Evolutionary conservation across 2,329 filamentous ascomycete species (phyloP).

Genomic region (Phaeosphaeriaceae sp.): DNA sequence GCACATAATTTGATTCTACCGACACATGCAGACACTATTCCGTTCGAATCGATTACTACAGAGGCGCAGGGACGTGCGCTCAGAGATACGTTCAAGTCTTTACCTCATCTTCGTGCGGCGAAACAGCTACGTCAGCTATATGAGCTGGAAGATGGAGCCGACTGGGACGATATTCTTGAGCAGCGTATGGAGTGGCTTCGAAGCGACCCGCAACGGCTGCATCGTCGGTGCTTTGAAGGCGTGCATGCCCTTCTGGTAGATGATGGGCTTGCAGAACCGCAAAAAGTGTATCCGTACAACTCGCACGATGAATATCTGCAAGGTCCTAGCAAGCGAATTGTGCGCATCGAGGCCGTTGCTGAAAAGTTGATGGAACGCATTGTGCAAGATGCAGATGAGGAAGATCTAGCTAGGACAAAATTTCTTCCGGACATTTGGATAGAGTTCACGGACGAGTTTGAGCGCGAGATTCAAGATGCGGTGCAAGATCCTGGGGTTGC

Average conservation of each 20-base stretch:
- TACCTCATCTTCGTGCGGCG: constrained; percentile 73
- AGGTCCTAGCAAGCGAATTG: constrained; percentile 72
- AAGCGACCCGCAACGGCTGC: constrained; percentile 60
- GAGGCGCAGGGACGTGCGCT: constrained; percentile 76
- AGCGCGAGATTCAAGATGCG: constrained; percentile 60
- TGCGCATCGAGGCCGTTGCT: constrained; percentile 77
- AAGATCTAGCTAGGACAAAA: constrained; percentile 39
- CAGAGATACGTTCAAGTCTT: constrained; percentile 63
- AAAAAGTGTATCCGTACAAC: constrained; percentile 63
- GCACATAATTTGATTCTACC: constrained; percentile 71
- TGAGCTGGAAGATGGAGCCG: constrained; percentile 61
- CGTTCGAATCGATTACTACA: constrained; percentile 69
- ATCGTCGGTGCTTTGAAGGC: constrained; percentile 69
- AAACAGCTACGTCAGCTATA: constrained; percentile 72
- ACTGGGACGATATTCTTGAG: constrained; percentile 64
- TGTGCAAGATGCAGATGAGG: constrained; percentile 47
- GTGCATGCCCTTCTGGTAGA: constrained; percentile 80
- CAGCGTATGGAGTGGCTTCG: constrained; percentile 57
- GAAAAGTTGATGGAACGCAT: constrained; percentile 65
- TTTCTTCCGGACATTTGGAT: constrained; percentile 50
- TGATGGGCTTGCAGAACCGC: constrained; percentile 68
- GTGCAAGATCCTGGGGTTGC: constrained; percentile 72
- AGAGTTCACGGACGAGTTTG: constrained; percentile 58
- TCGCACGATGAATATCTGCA: constrained; percentile 67
- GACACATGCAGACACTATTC: constrained; percentile 55